Evolutionary conservation across 2,329 filamentous ascomycete genomes (phyloP).

Genomic region (Aspergillus persii): DNA sequence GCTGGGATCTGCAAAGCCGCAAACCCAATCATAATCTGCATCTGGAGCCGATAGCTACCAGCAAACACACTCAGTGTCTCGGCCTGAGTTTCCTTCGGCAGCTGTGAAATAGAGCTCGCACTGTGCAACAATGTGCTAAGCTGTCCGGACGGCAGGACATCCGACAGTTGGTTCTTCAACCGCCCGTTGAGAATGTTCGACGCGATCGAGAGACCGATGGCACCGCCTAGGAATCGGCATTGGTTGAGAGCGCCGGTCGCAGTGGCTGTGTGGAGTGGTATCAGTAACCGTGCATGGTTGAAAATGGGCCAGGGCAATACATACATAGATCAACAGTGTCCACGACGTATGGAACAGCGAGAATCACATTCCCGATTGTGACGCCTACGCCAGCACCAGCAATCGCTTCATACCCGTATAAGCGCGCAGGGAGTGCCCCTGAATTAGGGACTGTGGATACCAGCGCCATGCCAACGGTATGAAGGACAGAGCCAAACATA

Average conservation of each 20-base stretch:
- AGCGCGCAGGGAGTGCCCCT: not conserved
- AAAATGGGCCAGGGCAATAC: too few species aligned
- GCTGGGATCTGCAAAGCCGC: not conserved
- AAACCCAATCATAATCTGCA: constrained; percentile 5
- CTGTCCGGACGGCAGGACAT: not conserved
- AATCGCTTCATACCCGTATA: constrained; percentile 3
- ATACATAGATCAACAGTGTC: constrained; percentile 1
- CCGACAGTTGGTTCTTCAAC: not conserved
- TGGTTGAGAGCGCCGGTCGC: constrained; percentile 4
- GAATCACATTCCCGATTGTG: constrained; percentile 2
- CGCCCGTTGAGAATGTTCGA: not conserved
- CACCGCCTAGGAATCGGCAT: constrained; percentile 4
- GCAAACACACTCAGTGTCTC: not conserved
- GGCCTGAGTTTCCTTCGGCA: not conserved
- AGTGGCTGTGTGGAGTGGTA: not conserved
- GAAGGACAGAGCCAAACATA: constrained; percentile 1
- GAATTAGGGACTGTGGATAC: not conserved
- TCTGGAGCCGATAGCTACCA: constrained; percentile 1
- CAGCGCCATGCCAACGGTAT: not conserved
- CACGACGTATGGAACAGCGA: constrained; percentile 3
- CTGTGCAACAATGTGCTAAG: not conserved
- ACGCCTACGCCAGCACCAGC: not conserved
- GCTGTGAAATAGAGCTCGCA: not conserved
- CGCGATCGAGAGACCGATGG: constrained; percentile 2
- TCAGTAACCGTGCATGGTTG: not conserved